These are phyloP conservation scores for Periconia sp. DNA, from an alignment of 2,329 filamentous ascomycete species.

Conservation along the genomic window DNA sequence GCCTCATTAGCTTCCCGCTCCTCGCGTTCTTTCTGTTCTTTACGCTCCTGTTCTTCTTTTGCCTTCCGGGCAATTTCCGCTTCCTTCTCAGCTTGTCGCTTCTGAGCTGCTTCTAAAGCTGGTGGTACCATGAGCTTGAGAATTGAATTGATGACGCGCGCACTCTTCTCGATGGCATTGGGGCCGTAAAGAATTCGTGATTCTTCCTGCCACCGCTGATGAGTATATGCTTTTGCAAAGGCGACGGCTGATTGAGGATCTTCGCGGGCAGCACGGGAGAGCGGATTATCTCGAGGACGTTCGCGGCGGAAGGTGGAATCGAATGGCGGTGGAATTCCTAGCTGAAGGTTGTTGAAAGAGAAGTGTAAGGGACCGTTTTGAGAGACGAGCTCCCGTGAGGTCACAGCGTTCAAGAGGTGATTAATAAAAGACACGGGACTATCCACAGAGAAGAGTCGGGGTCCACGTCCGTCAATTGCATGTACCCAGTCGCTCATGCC, in stretches of 20 bases:
- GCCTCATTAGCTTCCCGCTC: slow-evolving; percentile 51
- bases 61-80: slow-evolving; percentile 72
- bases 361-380: slow-evolving; percentile 58
- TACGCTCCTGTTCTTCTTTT: slow-evolving; percentile 67
- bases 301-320: slow-evolving; percentile 40
- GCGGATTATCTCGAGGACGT: slow-evolving; percentile 36
- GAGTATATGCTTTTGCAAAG: slow-evolving; percentile 75
- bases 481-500: slow-evolving; percentile 60
- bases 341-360: slow-evolving; percentile 53
- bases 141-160: slow-evolving; percentile 71
- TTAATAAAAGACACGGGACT: slow-evolving; percentile 63
- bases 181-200: slow-evolving; percentile 82
- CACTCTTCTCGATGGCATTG: slow-evolving; percentile 70
- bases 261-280: slow-evolving; percentile 49
- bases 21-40: slow-evolving; percentile 62
- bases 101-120: slow-evolving; percentile 81
- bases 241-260: slow-evolving; percentile 77
- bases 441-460: slow-evolving; percentile 54
- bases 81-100: slow-evolving; percentile 72
- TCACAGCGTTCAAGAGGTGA: slow-evolving; percentile 63
- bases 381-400: slow-evolving; percentile 45
- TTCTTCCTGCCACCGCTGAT: slow-evolving; percentile 86
- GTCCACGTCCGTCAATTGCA: slow-evolving; percentile 55
- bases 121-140: slow-evolving; percentile 78
- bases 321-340: slow-evolving; percentile 40